Conservation (phyloP, 73 alveolate genomes). For the Paramecium sexaurelia region DNA sequence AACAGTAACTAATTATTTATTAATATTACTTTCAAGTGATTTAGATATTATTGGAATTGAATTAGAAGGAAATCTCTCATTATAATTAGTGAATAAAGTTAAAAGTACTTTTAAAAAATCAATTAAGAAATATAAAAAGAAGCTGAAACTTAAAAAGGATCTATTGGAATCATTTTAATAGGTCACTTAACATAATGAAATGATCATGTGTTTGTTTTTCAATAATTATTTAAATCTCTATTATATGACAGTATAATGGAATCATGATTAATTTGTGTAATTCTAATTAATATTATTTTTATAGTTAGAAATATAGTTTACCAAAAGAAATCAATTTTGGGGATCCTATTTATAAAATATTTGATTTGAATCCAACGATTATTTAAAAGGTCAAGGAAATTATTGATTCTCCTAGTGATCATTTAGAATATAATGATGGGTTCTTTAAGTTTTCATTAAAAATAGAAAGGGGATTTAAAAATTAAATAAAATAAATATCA, state of each 20-base stretch:
- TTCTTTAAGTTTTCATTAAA: slow-evolving; percentile 4
- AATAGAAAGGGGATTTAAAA: slow-evolving; percentile 17
- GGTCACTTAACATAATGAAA: slow-evolving; percentile 33
- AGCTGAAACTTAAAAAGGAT: slow-evolving; percentile 6
- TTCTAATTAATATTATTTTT: background rate
- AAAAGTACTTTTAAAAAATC: slow-evolving; percentile 11
- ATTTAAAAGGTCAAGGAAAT: background rate
- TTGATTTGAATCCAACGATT: background rate
- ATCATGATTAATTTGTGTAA: slow-evolving; percentile 28
- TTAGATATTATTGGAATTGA: background rate
- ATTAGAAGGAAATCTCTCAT: background rate
- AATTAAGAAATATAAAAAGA: background rate
- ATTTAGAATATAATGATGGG: slow-evolving; percentile 54
- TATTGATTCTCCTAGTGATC: background rate
- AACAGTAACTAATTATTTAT: background rate
- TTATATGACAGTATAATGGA: slow-evolving; percentile 48
- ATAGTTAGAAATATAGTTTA: background rate
- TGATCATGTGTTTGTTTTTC: slow-evolving; percentile 25
- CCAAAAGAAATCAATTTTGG: background rate
- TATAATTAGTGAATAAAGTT: background rate
- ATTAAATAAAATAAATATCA: background rate
- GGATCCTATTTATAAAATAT: background rate
- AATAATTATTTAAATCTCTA: background rate
- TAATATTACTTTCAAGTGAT: slow-evolving; percentile 3
- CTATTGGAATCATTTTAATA: slow-evolving; percentile 16